Evolutionary conservation across 345 rosid species (phyloP), one percentile per base, ranked within the genome.

Genomic region (Pistacia vera): DNA sequence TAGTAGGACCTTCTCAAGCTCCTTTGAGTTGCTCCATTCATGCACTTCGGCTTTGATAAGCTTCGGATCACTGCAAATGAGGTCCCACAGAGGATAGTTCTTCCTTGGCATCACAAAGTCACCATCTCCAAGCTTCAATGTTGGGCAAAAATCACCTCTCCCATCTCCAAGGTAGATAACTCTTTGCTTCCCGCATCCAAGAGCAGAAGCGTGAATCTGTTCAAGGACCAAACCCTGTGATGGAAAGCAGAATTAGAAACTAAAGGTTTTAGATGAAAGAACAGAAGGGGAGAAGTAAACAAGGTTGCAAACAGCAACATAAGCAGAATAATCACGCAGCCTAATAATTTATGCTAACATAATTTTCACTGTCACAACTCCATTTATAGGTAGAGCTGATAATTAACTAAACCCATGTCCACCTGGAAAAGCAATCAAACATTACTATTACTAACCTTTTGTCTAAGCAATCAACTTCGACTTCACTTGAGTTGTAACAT

Each of bases 141-240:
- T 79, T 0, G 93, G 97, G 71, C 98, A 94, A 77, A 76, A 90
- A 77, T 94, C 98, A 51, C 93, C 93, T 85, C 84, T 84, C 62
- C 98, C 98, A 44, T 94, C 98, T 78, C 98, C 97, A 1, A 91
- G 86, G 84, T 92, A 94, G 75, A 94, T 84, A 77, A 85, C 81
- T 66, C 81, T 86, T 54, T 7, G 85, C 46, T 66, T 66, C 66
- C 46, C 78, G 48, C 73, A 68, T 25, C 70, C 73, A 41, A 81
- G 35, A 66, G 55, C 73, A 17, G 88, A 83, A 66, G 80, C 81
- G 14, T 72, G 78, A 46, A 90, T 78, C 36, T 75, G 80, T 64
- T 91, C 88, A 74, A 94, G 84, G 66, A 92, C 89, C 75, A 80
- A 25, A 64, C 97, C 98, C 97, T 94, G 81, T 16, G 35, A 75